A percentile compares a stretch with the other conserved stretches of the same genome.
Conservation (phyloP, 2,329 filamentous ascomycete genomes). For the Epichloe glyceriae region DNA sequence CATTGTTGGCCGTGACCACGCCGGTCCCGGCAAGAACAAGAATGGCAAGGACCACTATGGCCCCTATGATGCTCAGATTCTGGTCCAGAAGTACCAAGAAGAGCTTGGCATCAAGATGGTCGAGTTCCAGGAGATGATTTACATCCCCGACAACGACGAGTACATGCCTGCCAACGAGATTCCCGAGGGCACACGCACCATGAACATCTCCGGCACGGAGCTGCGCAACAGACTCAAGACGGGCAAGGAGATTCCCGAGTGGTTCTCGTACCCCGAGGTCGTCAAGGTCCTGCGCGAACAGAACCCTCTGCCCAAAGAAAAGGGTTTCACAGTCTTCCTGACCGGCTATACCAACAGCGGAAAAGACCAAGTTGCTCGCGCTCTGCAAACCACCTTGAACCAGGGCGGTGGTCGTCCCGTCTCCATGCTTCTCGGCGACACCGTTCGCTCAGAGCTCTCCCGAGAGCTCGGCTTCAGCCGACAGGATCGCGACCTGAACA, state of each 20-base stretch:
- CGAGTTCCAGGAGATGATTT: slow-evolving; percentile 99
- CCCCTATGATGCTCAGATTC: slow-evolving; percentile 91
- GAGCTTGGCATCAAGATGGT: slow-evolving; percentile 98
- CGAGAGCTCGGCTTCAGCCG: slow-evolving; percentile 91
- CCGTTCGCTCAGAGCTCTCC: slow-evolving; percentile 82
- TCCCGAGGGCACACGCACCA: slow-evolving; percentile 65
- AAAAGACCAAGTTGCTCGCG: slow-evolving; percentile 92
- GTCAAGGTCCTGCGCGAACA: slow-evolving; percentile 93
- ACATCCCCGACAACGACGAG: slow-evolving; percentile 93
- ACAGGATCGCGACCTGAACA: slow-evolving; percentile 88
- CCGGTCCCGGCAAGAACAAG: slow-evolving; percentile 96
- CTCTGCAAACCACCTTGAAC: slow-evolving; percentile 92
- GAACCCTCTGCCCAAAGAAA: slow-evolving; percentile 77
- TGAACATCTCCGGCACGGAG: slow-evolving; percentile 81
- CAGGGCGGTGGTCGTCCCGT: slow-evolving; percentile 94
- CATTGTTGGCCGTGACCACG: slow-evolving; percentile 97
- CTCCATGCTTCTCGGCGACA: slow-evolving; percentile 89
- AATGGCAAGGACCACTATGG: slow-evolving; percentile 95
- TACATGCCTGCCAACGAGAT: slow-evolving; percentile 92
- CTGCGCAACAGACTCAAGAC: slow-evolving; percentile 83
- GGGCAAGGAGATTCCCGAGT: slow-evolving; percentile 90
- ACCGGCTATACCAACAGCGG: slow-evolving; percentile 94
- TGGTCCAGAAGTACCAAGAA: slow-evolving; percentile 89
- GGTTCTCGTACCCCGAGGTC: slow-evolving; percentile 99
- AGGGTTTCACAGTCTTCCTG: slow-evolving; percentile 97